Evolutionary conservation across 495 filamentous ascomycete genomes (phyloP).

Genomic region (Penicillium silybi): DNA sequence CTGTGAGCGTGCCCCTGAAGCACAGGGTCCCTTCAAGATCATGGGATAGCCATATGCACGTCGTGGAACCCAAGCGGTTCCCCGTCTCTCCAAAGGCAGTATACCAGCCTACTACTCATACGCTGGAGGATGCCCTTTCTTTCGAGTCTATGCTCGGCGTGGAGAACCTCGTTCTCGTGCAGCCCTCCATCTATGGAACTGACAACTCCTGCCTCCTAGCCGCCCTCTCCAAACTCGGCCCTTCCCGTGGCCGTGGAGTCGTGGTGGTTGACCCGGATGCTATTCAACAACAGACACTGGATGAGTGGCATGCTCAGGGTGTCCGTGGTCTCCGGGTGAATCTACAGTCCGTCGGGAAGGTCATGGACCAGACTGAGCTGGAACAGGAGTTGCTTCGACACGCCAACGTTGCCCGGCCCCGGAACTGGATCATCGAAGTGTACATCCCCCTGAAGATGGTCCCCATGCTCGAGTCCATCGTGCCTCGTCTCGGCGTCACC

Average conservation of each 20-base stretch:
- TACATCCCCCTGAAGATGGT: conserved; percentile 43
- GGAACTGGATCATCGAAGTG: conserved; percentile 48
- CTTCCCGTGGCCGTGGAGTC: conserved; percentile 43
- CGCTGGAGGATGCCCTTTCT: conserved; percentile 33
- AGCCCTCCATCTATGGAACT: conserved; percentile 48
- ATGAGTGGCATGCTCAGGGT: conserved; percentile 45
- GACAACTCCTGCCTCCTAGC: conserved; percentile 52
- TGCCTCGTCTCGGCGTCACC: conserved; percentile 40
- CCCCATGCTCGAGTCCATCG: conserved; percentile 36
- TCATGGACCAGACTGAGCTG: conserved; percentile 32
- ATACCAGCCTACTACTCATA: conserved; percentile 37
- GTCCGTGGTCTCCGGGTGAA: conserved; percentile 51
- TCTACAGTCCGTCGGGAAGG: conserved; percentile 42
- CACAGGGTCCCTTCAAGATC: conserved; percentile 31
- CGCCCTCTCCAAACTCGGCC: conserved; percentile 36
- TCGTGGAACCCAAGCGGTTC: conserved; percentile 42
- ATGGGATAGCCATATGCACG: conserved; percentile 55
- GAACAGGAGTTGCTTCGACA: conserved; percentile 34
- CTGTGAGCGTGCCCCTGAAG: conserved; percentile 13
- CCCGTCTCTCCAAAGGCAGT: conserved; percentile 33
- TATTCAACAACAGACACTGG: conserved; percentile 29
- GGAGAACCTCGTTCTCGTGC: conserved; percentile 46
- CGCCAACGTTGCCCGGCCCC: conserved; percentile 39
- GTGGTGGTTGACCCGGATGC: conserved; percentile 46
- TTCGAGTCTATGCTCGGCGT: conserved; percentile 40